phyloP scores from a whole-genome alignment of 305 asterid genomes.

The Solanum hybrid region DNA sequence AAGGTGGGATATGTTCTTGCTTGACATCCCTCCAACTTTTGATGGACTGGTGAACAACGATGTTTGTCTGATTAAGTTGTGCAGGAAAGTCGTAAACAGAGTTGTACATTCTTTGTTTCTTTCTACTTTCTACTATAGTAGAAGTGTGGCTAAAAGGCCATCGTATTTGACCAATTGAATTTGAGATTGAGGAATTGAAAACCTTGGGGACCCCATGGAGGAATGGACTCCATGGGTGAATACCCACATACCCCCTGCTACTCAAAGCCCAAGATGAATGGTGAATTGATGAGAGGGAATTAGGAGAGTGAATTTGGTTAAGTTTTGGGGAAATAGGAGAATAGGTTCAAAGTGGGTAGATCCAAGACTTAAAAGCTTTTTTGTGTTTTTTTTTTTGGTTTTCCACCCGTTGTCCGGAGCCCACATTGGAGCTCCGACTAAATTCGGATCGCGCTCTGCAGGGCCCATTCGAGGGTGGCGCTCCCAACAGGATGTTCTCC shows the following conservation, averaged over 20 bases:
- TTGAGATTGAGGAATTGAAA: background rate
- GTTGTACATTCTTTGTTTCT: background rate
- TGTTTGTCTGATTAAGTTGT: background rate
- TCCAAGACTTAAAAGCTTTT: too few species aligned
- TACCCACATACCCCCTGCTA: background rate
- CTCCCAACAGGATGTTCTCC: too few species aligned
- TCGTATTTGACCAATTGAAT: background rate
- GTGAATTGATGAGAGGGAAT: background rate
- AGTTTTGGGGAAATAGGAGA: background rate
- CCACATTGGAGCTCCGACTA: too few species aligned
- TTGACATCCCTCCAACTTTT: background rate
- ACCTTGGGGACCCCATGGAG: background rate
- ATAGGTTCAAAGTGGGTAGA: background rate
- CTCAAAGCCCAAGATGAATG: background rate
- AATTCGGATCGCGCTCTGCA: too few species aligned
- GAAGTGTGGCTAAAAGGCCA: background rate
- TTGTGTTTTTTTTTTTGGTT: too few species aligned
- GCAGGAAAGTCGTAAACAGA: background rate
- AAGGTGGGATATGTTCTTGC: background rate
- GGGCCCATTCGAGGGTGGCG: too few species aligned
- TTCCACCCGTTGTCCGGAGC: too few species aligned
- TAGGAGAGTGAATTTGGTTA: background rate
- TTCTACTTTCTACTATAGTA: background rate
- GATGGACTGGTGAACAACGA: background rate
- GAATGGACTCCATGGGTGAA: background rate